Evolutionary conservation across 805 yeast genomes (phyloP).

Genomic region (Ogataea parapolymorpha): DNA sequence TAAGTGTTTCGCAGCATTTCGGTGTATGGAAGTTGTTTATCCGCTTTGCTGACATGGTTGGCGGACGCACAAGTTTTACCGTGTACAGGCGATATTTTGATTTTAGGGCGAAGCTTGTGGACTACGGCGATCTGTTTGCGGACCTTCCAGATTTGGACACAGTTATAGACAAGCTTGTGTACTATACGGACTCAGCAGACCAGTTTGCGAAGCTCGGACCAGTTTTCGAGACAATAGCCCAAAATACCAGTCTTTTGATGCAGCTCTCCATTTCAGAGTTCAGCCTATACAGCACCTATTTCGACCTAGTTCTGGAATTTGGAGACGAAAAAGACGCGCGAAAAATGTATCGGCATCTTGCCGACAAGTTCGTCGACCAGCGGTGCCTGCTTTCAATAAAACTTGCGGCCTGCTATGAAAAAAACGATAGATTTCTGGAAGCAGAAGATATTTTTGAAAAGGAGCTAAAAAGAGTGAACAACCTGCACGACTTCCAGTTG

Average conservation of each 20-base stretch:
- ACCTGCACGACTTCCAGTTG: slow-evolving; percentile 59
- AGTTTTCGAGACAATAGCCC: slow-evolving; percentile 33
- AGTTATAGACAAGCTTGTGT: slow-evolving; percentile 33
- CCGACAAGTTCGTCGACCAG: slow-evolving; percentile 56
- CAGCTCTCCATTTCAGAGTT: slow-evolving; percentile 41
- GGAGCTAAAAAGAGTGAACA: slow-evolving; percentile 43
- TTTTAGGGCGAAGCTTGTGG: slow-evolving; percentile 13
- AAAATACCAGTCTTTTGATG: slow-evolving; percentile 34
- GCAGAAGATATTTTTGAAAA: slow-evolving; percentile 46
- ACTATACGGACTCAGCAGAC: slow-evolving; percentile 9
- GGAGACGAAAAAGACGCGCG: slow-evolving; percentile 7
- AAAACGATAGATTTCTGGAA: slow-evolving; percentile 33
- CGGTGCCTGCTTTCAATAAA: slow-evolving; percentile 44
- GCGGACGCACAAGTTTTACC: slow-evolving; percentile 37
- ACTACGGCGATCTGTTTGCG: slow-evolving; percentile 3
- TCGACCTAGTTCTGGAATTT: slow-evolving; percentile 36
- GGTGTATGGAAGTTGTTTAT: slow-evolving; percentile 55
- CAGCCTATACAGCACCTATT: slow-evolving; percentile 45
- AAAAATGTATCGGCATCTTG: slow-evolving; percentile 33
- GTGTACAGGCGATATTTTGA: slow-evolving; percentile 35
- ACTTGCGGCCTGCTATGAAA: slow-evolving; percentile 47
- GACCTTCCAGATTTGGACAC: slow-evolving; percentile 26
- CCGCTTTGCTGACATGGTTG: slow-evolving; percentile 41
- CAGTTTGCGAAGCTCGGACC: slow-evolving; percentile 15
- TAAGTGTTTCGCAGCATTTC: slow-evolving; percentile 54